phyloP scores from a whole-genome alignment of 1,284 basidiomycete species.

The Papiliotrema terrestris region DNA sequence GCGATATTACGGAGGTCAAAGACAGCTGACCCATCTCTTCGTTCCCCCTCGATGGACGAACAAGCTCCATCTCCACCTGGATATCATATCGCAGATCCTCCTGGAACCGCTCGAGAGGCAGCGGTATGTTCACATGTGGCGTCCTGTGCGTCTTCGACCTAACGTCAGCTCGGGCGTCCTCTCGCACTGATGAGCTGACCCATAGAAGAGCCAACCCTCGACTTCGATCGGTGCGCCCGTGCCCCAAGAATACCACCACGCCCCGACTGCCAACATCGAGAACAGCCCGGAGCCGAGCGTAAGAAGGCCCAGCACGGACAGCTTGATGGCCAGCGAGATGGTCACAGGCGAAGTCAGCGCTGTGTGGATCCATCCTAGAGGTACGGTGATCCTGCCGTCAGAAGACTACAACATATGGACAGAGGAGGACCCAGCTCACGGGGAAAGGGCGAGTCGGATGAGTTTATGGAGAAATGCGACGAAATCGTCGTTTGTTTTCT shows the following conservation, averaged over 20 bases:
- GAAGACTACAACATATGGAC: background rate
- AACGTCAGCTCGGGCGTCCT: background rate
- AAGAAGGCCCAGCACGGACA: constrained; percentile 34
- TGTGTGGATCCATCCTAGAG: constrained; percentile 31
- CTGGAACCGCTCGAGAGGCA: constrained; percentile 35
- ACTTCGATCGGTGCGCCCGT: constrained; percentile 43
- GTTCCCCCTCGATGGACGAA: constrained; percentile 33
- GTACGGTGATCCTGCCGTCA: constrained; percentile 35
- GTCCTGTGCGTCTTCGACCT: constrained; percentile 37
- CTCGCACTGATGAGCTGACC: constrained; percentile 17
- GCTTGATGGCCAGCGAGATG: constrained; percentile 39
- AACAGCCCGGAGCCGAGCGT: constrained; percentile 35
- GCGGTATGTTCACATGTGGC: constrained; percentile 40
- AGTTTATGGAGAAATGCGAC: constrained; percentile 34
- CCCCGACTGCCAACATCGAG: constrained; percentile 42
- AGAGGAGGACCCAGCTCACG: constrained; percentile 31
- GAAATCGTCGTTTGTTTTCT: constrained; percentile 25
- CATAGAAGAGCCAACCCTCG: constrained; percentile 49
- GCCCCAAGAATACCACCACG: constrained; percentile 49
- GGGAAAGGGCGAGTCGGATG: constrained; percentile 21
- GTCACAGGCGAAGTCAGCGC: constrained; percentile 44
- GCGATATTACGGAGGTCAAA: background rate
- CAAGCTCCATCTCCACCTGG: constrained; percentile 47
- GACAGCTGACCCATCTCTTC: constrained; percentile 33
- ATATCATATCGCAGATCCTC: constrained; percentile 48